Evolutionary conservation across 306 rosid species (phyloP).

Genomic region (Alnus glutinosa): DNA sequence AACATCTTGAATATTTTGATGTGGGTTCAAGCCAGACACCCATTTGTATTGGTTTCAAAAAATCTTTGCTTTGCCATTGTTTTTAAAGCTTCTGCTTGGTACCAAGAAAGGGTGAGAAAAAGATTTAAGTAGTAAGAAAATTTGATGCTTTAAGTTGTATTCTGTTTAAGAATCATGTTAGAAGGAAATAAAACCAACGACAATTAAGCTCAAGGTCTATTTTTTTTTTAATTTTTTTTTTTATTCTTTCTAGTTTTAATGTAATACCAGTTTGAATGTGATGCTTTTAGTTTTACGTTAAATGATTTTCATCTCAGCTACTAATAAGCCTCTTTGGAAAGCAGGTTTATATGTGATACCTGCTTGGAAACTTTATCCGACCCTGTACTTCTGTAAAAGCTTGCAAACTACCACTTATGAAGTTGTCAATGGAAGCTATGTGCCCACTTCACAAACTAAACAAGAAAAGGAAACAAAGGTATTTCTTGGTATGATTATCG

Average conservation of each 20-base stretch:
- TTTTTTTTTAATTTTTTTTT: not conserved
- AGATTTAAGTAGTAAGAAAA: not conserved
- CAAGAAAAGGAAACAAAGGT: conserved; percentile 51
- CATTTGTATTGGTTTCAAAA: not conserved
- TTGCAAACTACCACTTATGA: conserved; percentile 72
- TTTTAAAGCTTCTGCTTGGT: not conserved
- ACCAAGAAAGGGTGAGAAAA: not conserved
- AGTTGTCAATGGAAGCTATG: conserved; percentile 76
- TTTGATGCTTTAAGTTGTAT: not conserved
- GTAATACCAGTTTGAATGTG: not conserved
- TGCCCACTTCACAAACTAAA: conserved; percentile 41
- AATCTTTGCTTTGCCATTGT: not conserved
- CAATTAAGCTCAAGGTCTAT: not conserved
- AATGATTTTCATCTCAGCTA: conserved; percentile 7
- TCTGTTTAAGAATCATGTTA: not conserved
- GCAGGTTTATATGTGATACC: conserved; percentile 33
- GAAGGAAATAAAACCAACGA: not conserved
- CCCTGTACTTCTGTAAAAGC: conserved; percentile 44
- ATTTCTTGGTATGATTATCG: conserved; percentile 2
- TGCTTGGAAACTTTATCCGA: conserved; percentile 46
- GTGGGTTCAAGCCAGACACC: not conserved
- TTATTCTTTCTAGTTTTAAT: not conserved
- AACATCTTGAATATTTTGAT: not conserved
- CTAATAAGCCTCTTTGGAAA: conserved; percentile 7
- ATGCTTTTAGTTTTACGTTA: conserved; percentile 9